These are phyloP conservation scores for Begonia peltatifolia DNA, from an alignment of 306 rosid genomes.

Conservation along the genomic window DNA sequence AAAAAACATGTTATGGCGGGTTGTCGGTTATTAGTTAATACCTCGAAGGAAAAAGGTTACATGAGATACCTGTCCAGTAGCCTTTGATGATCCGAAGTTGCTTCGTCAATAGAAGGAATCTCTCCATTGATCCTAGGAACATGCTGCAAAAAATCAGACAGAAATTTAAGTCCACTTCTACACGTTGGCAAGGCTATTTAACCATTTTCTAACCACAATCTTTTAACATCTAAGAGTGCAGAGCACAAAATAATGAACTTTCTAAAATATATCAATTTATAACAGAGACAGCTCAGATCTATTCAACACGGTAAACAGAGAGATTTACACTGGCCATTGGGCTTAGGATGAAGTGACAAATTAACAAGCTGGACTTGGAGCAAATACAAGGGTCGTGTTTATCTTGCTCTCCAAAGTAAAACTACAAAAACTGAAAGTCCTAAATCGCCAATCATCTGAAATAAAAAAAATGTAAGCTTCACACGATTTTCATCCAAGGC, in stretches of 20 bases:
- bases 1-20: neutral
- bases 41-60: neutral
- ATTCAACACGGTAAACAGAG: too few relatives aligned
- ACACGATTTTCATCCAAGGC: too few relatives aligned
- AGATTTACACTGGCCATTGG: too few relatives aligned
- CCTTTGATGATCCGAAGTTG: constrained; percentile 84
- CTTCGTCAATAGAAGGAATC: constrained; percentile 84
- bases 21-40: too few relatives aligned
- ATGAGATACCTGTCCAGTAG: constrained; percentile 58
- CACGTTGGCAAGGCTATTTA: neutral
- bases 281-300: too few relatives aligned
- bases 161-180: neutral
- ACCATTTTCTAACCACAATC: neutral
- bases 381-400: too few relatives aligned
- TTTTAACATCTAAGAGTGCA: neutral
- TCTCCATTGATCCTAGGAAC: constrained; percentile 86
- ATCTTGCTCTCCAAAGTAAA: too few relatives aligned
- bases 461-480: too few relatives aligned
- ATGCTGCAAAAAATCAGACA: constrained; percentile 36
- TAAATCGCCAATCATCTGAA: too few relatives aligned
- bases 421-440: too few relatives aligned
- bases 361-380: too few relatives aligned
- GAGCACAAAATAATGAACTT: constrained; percentile 2
- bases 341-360: too few relatives aligned
- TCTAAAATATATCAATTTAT: neutral